These are phyloP conservation scores for Niveomyces coronatus DNA, from an alignment of 2,329 filamentous ascomycete genomes.

Conservation along the genomic window DNA sequence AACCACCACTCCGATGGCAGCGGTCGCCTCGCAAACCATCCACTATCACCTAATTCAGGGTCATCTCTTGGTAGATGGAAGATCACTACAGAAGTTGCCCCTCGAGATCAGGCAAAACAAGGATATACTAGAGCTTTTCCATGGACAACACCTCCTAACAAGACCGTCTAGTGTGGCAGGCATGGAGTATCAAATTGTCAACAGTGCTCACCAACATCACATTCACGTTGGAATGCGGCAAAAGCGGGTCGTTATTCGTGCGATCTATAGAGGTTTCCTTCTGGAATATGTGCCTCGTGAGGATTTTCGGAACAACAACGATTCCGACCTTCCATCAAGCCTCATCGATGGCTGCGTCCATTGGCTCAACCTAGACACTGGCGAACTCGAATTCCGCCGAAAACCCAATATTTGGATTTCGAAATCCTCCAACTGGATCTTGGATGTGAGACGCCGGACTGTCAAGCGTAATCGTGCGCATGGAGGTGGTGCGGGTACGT, in stretches of 20 bases:
- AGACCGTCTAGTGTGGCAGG: conserved; percentile 40
- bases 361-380: conserved; percentile 41
- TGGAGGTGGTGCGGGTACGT: not conserved
- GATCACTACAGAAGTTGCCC: conserved; percentile 37
- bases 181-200: conserved; percentile 39
- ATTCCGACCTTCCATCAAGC: conserved; percentile 38
- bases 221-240: conserved; percentile 45
- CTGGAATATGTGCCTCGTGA: conserved; percentile 8
- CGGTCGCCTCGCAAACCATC: conserved; percentile 13
- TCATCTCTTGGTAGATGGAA: conserved; percentile 26
- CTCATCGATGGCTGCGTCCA: conserved; percentile 45
- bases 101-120: conserved; percentile 33
- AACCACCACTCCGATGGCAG: not conserved
- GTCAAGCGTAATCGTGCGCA: conserved; percentile 9
- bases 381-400: conserved; percentile 40
- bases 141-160: conserved; percentile 37
- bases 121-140: conserved; percentile 41
- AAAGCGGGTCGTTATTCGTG: conserved; percentile 5
- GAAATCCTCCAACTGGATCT: conserved; percentile 20
- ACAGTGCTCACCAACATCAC: conserved; percentile 10
- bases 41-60: conserved; percentile 25
- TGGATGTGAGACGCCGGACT: conserved; percentile 18
- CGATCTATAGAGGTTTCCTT: not conserved
- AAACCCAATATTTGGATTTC: conserved; percentile 22
- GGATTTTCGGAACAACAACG: conserved; percentile 16